phyloP scores from a whole-genome alignment of 2,329 filamentous ascomycete species.

The Harringtonia lauricola region DNA sequence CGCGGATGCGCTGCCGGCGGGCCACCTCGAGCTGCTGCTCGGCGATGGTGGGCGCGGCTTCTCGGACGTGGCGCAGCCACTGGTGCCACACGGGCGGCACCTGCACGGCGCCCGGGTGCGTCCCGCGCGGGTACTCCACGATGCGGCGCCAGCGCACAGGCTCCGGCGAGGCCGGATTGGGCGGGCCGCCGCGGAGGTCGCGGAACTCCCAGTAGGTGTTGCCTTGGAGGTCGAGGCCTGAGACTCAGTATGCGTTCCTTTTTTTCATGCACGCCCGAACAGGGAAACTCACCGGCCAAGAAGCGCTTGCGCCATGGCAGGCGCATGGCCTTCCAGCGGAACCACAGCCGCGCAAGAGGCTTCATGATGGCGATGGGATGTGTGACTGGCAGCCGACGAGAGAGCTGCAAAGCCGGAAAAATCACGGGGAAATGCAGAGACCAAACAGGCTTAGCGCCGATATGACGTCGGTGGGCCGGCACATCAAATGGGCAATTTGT shows the following conservation, averaged over 20 bases:
- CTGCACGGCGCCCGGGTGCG: conserved; percentile 41
- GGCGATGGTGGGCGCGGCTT: conserved; percentile 38
- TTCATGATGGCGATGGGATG: conserved; percentile 18
- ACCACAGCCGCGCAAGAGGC: conserved; percentile 35
- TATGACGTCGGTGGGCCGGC: too few relatives aligned
- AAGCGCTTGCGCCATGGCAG: conserved; percentile 55
- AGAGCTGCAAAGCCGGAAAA: neutral
- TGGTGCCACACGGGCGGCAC: conserved; percentile 57
- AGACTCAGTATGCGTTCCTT: neutral
- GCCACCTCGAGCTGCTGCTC: conserved; percentile 45
- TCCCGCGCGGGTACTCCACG: conserved; percentile 43
- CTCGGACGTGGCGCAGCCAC: conserved; percentile 53
- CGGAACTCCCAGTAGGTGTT: conserved; percentile 63
- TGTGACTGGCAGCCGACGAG: neutral
- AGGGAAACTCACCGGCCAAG: conserved; percentile 39
- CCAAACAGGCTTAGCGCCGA: too few relatives aligned
- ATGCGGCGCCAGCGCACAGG: conserved; percentile 46
- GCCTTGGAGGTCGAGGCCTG: conserved; percentile 52
- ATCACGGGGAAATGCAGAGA: too few relatives aligned
- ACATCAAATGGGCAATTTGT: too few relatives aligned
- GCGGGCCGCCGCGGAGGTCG: conserved; percentile 29
- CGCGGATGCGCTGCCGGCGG: conserved; percentile 40
- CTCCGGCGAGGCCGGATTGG: conserved; percentile 15
- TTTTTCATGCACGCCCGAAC: too few relatives aligned
- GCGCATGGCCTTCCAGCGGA: conserved; percentile 49